Conservation (phyloP, 768 basidiomycete genomes). For the Leccinum variicolor region DNA sequence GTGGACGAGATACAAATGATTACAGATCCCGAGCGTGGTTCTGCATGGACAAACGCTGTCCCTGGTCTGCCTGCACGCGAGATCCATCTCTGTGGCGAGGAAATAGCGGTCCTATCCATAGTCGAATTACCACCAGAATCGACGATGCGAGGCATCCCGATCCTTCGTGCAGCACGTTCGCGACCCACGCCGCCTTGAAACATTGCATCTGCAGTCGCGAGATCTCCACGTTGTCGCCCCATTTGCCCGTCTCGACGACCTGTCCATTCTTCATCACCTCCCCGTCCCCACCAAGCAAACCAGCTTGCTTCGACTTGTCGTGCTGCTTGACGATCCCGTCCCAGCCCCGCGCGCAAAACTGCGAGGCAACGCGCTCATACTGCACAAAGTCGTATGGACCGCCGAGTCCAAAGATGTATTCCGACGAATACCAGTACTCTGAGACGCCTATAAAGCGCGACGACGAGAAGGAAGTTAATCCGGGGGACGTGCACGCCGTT, state of each 20-base stretch:
- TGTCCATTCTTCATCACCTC: slow-evolving; percentile 59
- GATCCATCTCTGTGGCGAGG: too few species aligned
- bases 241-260: slow-evolving; percentile 59
- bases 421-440: slow-evolving; percentile 99
- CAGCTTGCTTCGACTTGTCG: slow-evolving; percentile 45
- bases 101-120: slow-evolving; percentile 11
- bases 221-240: slow-evolving; percentile 75
- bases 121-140: slow-evolving; percentile 81
- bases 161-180: slow-evolving; percentile 92
- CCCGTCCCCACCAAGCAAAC: slow-evolving; percentile 56
- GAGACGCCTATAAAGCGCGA: slow-evolving; percentile 96
- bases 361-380: slow-evolving; percentile 88
- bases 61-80: too few species aligned
- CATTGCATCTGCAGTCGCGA: slow-evolving; percentile 94
- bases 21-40: too few species aligned
- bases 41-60: too few species aligned
- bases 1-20: too few species aligned
- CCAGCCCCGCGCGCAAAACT: slow-evolving; percentile 86
- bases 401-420: slow-evolving; percentile 92
- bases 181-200: slow-evolving; percentile 99
- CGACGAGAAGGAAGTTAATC: slow-evolving; percentile 90
- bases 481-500: slow-evolving; percentile 91
- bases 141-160: slow-evolving; percentile 89
- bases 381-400: slow-evolving; percentile 95
- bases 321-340: slow-evolving; percentile 67